phyloP scores from a whole-genome alignment of 1,284 basidiomycete genomes.

The Thelephora terrestris region DNA sequence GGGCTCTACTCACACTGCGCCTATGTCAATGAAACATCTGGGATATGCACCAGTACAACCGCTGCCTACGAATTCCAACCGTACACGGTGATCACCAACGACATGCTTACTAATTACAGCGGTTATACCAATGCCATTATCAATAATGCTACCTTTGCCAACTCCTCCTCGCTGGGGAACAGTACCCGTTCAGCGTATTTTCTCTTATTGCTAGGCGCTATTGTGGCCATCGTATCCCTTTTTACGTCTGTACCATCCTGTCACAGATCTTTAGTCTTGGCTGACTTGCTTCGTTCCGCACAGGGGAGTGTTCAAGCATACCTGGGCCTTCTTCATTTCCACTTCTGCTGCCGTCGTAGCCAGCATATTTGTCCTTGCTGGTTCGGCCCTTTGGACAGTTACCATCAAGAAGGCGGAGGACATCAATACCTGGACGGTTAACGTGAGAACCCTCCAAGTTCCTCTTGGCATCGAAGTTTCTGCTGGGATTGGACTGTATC shows the following conservation, averaged over 20 bases:
- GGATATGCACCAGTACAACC: slow-evolving; percentile 55
- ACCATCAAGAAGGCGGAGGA: slow-evolving; percentile 53
- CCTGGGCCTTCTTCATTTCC: slow-evolving; percentile 57
- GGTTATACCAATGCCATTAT: slow-evolving; percentile 47
- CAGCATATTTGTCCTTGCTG: slow-evolving; percentile 54
- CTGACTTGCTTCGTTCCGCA: not conserved
- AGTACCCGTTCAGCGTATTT: slow-evolving; percentile 65
- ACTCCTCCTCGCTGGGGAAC: slow-evolving; percentile 51
- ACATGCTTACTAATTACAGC: slow-evolving; percentile 57
- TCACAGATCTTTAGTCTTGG: slow-evolving; percentile 2
- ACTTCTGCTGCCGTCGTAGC: slow-evolving; percentile 51
- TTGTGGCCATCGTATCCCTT: slow-evolving; percentile 54
- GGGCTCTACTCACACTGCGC: slow-evolving; percentile 72
- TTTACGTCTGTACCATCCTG: slow-evolving; percentile 38
- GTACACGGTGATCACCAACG: slow-evolving; percentile 46
- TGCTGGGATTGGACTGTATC: slow-evolving; percentile 48
- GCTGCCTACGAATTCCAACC: slow-evolving; percentile 51
- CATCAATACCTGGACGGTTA: slow-evolving; percentile 43
- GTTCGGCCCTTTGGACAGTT: slow-evolving; percentile 66
- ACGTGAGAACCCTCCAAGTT: slow-evolving; percentile 24
- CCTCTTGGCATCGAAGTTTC: slow-evolving; percentile 52
- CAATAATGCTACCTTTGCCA: slow-evolving; percentile 40
- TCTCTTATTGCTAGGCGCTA: slow-evolving; percentile 62
- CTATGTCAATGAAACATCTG: slow-evolving; percentile 48
- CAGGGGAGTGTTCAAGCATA: slow-evolving; percentile 60